phyloP scores from a whole-genome alignment of 768 basidiomycete species.

The Boletus insuetus region DNA sequence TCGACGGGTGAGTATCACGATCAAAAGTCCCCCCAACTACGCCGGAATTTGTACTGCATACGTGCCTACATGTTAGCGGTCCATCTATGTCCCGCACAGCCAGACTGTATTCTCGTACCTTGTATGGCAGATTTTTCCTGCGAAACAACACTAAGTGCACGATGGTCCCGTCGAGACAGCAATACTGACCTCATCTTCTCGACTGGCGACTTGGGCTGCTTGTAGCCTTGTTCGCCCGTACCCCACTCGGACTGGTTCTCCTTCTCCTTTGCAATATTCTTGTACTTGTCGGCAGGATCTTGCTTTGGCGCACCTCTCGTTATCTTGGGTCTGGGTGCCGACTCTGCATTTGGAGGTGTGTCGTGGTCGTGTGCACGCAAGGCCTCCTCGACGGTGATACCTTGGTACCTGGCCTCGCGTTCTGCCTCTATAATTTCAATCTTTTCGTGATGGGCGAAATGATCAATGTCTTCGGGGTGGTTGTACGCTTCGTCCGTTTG shows the following conservation, averaged over 20 bases:
- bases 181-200: conserved; percentile 69
- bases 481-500: conserved; percentile 94
- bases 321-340: conserved; percentile 46
- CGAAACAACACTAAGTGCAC: conserved; percentile 1
- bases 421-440: conserved; percentile 86
- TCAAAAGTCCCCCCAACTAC: conserved; percentile 86
- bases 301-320: conserved; percentile 59
- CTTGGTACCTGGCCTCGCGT: conserved; percentile 81
- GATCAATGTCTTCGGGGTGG: conserved; percentile 91
- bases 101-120: conserved; percentile 47
- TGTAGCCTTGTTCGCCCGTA: conserved; percentile 65
- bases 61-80: conserved; percentile 53
- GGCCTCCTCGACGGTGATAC: conserved; percentile 74
- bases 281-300: conserved; percentile 63
- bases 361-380: conserved; percentile 51
- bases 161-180: background rate
- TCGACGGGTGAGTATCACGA: conserved; percentile 2
- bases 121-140: conserved; percentile 84
- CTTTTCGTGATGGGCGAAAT: conserved; percentile 83
- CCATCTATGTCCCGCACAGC: conserved; percentile 21
- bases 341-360: conserved; percentile 16
- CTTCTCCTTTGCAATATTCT: conserved; percentile 51
- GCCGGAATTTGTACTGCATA: conserved; percentile 87
- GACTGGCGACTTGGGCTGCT: conserved; percentile 62
- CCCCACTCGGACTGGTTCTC: conserved; percentile 68